phyloP scores from a whole-genome alignment of 2,329 filamentous ascomycete species.

The Sporothrix globosa region DNA sequence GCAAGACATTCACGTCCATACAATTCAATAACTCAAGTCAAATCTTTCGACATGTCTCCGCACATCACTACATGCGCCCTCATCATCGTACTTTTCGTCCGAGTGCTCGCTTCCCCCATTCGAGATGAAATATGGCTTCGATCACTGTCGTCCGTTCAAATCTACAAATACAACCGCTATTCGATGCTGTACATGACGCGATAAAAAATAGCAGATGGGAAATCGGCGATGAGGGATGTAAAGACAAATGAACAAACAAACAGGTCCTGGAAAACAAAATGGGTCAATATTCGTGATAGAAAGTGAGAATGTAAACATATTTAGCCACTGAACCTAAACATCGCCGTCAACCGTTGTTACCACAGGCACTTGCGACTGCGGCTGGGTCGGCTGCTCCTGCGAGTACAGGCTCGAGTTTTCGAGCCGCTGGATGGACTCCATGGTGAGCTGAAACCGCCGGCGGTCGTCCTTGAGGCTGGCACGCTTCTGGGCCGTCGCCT shows the following conservation, averaged over 20 bases:
- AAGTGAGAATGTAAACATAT: no score
- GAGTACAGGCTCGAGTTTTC: constrained; percentile 36
- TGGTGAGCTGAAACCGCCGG: constrained; percentile 43
- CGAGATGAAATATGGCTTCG: background rate
- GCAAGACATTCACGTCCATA: no score
- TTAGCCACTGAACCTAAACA: background rate
- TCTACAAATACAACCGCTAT: constrained; percentile 14
- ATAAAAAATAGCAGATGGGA: background rate
- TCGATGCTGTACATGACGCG: constrained; percentile 9
- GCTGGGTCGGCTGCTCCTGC: constrained; percentile 4
- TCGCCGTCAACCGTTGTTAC: background rate
- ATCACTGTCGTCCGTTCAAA: background rate
- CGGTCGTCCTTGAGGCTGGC: constrained; percentile 43
- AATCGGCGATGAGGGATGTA: background rate
- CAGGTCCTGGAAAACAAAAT: background rate
- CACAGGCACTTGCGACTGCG: background rate
- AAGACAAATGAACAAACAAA: background rate
- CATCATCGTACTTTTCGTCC: background rate
- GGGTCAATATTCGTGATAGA: background rate
- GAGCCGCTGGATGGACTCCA: constrained; percentile 44
- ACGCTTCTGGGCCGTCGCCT: constrained; percentile 41
- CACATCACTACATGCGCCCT: no score
- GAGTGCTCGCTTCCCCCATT: background rate
- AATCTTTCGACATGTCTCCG: background rate
- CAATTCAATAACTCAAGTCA: no score